Base-by-base conservation (phyloP, 768 basidiomycete genomes). In the Russula sp. region DNA sequence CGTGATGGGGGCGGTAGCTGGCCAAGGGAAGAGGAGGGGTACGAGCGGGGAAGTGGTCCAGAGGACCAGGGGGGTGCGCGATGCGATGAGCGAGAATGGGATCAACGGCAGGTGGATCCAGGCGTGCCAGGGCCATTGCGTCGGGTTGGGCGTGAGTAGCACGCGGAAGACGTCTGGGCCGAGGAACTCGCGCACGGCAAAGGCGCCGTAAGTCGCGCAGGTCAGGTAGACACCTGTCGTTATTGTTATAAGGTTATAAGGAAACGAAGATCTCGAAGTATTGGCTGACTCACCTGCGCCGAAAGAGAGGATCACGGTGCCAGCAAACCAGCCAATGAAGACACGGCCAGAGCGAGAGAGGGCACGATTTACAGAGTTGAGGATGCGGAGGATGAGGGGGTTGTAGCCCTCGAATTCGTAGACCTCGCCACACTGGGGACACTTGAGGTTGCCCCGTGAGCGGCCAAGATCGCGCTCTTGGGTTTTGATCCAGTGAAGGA, bases 401-500 rank as follows among this genome's bases (percentile, higher is more conserved):
- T 84, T 81, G 10, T 83, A 73, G 72, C 87, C 90, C 65, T 84
- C 80, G 53, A 90, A 70, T 69, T 87, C 82, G 69, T 90, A 91
- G 39, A 69, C 67, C 0, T 84, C 75, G 11, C 84, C 78, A 63
- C 90, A 92, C 64, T 92, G 90, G 0, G 90, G 88, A 67, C 90
- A 92, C 69, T 89, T 88, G 63, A 90, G 78, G 0, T 88, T 87
- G 69, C 87, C 86, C 20, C 67, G 73, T 34, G 81, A 78, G 9
- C 84, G 81, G 10, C 76, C 72, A 7, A 78, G 59, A 50, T 76
- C 83, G 25, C 79, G 76, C 66, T 91, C 86, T 3, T 88, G 81
- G 18, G 86, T 78, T 62, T 84, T 81, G 42, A 92, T 88, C 90
- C 90, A 92, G 65, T 84, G 81, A 36, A 90, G 78, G 16, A 92